These are phyloP conservation scores for Sporothrix humicola DNA, from an alignment of 2,329 filamentous ascomycete genomes.

Conservation along the genomic window DNA sequence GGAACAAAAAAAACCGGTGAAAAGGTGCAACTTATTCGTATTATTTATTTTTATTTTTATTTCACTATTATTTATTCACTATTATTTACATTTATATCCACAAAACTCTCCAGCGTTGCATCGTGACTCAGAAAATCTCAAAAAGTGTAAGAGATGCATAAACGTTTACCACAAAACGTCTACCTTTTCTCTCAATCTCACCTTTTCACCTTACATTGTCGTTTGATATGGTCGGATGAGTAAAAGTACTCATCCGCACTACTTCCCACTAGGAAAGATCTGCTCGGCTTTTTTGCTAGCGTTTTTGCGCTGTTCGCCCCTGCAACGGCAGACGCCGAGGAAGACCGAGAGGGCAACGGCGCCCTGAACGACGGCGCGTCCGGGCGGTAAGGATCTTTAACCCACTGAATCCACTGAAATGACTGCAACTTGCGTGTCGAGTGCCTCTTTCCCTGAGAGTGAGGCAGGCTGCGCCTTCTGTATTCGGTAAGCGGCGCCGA, in stretches of 20 bases:
- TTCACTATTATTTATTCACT: background rate
- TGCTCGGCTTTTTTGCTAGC: conserved; percentile 10
- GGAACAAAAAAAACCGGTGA: background rate
- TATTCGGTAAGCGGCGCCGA: conserved; percentile 12
- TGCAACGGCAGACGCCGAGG: conserved; percentile 12
- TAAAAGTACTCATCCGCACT: background rate
- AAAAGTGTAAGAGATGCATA: background rate
- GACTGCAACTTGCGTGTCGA: background rate
- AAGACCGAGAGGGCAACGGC: background rate
- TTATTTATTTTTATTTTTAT: background rate
- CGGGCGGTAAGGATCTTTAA: background rate
- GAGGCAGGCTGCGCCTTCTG: conserved; percentile 12
- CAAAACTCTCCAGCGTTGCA: background rate
- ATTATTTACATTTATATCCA: too few species aligned
- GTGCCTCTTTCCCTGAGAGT: too few species aligned
- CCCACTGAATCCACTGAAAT: background rate
- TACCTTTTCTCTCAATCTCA: background rate
- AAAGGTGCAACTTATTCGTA: conserved; percentile 15
- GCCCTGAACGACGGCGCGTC: conserved; percentile 3
- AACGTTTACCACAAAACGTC: background rate
- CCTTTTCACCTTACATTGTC: background rate
- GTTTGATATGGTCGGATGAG: conserved; percentile 5
- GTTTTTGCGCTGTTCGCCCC: background rate
- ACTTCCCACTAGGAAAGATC: conserved; percentile 12
- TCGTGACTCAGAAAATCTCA: conserved; percentile 1